phyloP scores from a whole-genome alignment of 2,329 filamentous ascomycete genomes.

The Clonostachys solani region DNA sequence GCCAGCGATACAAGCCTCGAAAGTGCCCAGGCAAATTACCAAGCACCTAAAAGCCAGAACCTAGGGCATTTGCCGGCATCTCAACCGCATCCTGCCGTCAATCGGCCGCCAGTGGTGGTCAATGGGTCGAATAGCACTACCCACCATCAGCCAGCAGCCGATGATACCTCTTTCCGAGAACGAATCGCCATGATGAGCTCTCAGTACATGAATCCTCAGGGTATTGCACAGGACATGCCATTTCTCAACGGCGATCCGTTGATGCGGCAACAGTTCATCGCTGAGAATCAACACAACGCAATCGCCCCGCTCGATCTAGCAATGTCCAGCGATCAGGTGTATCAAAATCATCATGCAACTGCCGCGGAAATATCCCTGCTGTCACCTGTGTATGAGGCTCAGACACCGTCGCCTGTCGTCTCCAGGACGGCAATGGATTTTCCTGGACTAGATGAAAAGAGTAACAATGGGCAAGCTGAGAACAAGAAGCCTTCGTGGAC shows the following conservation, averaged over 20 bases:
- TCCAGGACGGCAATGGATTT: slow-evolving; percentile 30
- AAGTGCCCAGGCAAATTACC: background rate
- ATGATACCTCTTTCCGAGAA: slow-evolving; percentile 35
- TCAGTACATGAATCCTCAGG: slow-evolving; percentile 17
- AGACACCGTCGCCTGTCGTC: slow-evolving; percentile 65
- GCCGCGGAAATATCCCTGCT: slow-evolving; percentile 45
- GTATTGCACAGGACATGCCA: slow-evolving; percentile 22
- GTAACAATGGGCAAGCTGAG: background rate
- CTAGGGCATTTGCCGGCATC: slow-evolving; percentile 3
- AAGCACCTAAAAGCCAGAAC: background rate
- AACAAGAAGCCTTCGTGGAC: background rate
- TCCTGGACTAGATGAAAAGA: background rate
- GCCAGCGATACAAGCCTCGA: background rate
- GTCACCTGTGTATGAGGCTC: slow-evolving; percentile 70
- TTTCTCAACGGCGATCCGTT: slow-evolving; percentile 18
- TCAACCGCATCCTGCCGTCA: slow-evolving; percentile 6
- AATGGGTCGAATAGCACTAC: slow-evolving; percentile 23
- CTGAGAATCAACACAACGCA: slow-evolving; percentile 31
- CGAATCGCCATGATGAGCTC: slow-evolving; percentile 33
- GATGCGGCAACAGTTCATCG: slow-evolving; percentile 28
- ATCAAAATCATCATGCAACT: slow-evolving; percentile 16
- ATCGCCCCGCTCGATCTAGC: slow-evolving; percentile 55
- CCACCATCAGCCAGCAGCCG: slow-evolving; percentile 9
- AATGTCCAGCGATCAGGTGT: slow-evolving; percentile 34
- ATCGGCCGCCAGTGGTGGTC: slow-evolving; percentile 23